A percentile compares a stretch with the other conserved stretches of the same genome.
These are phyloP conservation scores for Nakazawaea wickerhamii DNA, from an alignment of 805 yeast genomes.

Conservation along the genomic window DNA sequence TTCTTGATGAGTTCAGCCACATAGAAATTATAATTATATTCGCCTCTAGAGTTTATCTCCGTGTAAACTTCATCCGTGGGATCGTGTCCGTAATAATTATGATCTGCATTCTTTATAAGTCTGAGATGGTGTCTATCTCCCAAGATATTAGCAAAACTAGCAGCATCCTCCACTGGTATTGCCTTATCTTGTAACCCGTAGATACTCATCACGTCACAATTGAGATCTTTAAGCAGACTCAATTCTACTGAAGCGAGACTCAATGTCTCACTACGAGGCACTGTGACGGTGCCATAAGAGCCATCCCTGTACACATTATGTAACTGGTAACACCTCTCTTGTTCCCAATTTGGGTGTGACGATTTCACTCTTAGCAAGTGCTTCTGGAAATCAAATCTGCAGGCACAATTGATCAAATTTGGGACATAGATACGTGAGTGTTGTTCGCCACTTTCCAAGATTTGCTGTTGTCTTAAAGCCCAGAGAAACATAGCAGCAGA, in stretches of 20 bases:
- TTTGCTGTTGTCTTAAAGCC: slow-evolving; percentile 43
- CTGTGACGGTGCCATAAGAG: slow-evolving; percentile 31
- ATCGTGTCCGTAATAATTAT: slow-evolving; percentile 61
- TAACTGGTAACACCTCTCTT: slow-evolving; percentile 34
- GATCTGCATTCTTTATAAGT: slow-evolving; percentile 69
- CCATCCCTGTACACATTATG: slow-evolving; percentile 46
- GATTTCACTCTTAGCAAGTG: slow-evolving; percentile 34
- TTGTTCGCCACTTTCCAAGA: slow-evolving; percentile 25
- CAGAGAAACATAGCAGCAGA: slow-evolving; percentile 69
- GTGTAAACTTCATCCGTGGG: slow-evolving; percentile 31
- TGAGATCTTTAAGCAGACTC: not conserved
- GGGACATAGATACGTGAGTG: slow-evolving; percentile 45
- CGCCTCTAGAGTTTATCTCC: slow-evolving; percentile 40
- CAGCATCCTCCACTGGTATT: slow-evolving; percentile 60
- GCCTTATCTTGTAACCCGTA: slow-evolving; percentile 68
- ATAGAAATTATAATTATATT: slow-evolving; percentile 52
- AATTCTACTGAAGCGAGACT: slow-evolving; percentile 21
- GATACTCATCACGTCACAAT: slow-evolving; percentile 50
- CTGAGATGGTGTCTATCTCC: slow-evolving; percentile 52
- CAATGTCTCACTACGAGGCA: slow-evolving; percentile 45
- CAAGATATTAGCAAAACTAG: slow-evolving; percentile 52
- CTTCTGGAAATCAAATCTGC: slow-evolving; percentile 54
- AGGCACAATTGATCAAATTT: slow-evolving; percentile 64
- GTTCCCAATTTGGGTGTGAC: slow-evolving; percentile 32
- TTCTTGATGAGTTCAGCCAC: slow-evolving; percentile 46